Conservation (phyloP, 2,329 filamentous ascomycete species). For the Claviceps arundinis region DNA sequence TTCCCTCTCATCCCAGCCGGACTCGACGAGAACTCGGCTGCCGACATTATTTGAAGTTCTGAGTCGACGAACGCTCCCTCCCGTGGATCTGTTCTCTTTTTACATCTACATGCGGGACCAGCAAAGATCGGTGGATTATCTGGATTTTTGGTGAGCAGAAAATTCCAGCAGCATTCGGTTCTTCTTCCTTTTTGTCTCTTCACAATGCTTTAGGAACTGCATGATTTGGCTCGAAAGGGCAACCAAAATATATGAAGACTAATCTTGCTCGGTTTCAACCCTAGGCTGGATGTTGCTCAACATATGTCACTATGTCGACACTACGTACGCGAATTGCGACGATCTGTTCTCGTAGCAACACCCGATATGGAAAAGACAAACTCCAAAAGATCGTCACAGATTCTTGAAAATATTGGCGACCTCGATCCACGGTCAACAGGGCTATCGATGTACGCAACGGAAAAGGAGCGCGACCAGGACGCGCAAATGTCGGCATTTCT, state of each 20-base stretch:
- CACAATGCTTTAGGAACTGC: neutral
- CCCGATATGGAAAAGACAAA: conserved; percentile 72
- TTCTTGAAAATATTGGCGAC: conserved; percentile 62
- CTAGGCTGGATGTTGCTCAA: conserved; percentile 95
- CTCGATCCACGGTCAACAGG: conserved; percentile 45
- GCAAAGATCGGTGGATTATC: conserved; percentile 91
- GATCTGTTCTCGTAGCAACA: conserved; percentile 85
- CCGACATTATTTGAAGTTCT: conserved; percentile 94
- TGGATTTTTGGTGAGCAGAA: conserved; percentile 80
- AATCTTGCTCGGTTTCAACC: neutral
- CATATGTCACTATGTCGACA: conserved; percentile 97
- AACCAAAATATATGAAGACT: neutral
- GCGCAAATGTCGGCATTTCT: conserved; percentile 86
- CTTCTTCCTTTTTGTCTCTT: too few species aligned
- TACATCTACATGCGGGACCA: conserved; percentile 99
- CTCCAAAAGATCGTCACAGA: conserved; percentile 74
- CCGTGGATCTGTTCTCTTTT: conserved; percentile 95
- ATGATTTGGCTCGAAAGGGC: neutral
- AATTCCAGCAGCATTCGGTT: neutral
- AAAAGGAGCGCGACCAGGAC: conserved; percentile 67
- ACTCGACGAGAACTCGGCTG: conserved; percentile 63
- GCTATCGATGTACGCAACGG: conserved; percentile 48
- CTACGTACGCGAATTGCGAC: conserved; percentile 87
- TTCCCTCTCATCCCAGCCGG: conserved; percentile 28
- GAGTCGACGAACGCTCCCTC: conserved; percentile 83